Conservation (phyloP, 371 early-diverging fungal species). For the Basidiobolus meristosporus region DNA sequence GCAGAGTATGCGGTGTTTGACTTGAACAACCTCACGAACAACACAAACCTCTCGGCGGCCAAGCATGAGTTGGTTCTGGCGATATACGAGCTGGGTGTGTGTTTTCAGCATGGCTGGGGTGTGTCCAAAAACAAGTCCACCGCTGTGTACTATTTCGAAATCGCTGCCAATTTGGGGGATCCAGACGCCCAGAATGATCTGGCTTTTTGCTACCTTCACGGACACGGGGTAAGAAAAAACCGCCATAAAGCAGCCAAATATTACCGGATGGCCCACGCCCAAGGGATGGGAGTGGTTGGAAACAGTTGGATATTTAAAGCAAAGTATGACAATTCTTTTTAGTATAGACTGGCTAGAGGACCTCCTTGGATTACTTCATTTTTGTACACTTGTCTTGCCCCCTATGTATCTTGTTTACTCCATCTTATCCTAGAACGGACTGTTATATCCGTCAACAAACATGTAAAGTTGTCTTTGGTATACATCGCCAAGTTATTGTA, state of each 20-base stretch:
- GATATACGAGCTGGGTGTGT: conserved; percentile 61
- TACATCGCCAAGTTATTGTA: no score
- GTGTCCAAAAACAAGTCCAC: conserved; percentile 55
- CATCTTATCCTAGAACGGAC: no score
- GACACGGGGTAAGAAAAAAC: conserved; percentile 69
- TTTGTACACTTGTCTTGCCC: no score
- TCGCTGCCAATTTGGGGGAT: conserved; percentile 75
- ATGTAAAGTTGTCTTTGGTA: no score
- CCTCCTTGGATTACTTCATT: no score
- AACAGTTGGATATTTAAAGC: conserved; percentile 90
- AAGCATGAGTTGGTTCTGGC: conserved; percentile 46
- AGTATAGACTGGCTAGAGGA: no score
- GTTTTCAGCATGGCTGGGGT: conserved; percentile 86
- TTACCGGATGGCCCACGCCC: conserved; percentile 62
- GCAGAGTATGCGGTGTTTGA: conserved; percentile 54
- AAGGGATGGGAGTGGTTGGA: conserved; percentile 64
- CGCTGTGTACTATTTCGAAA: conserved; percentile 69
- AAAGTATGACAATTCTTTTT: conserved; percentile 37
- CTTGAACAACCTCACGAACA: conserved; percentile 11
- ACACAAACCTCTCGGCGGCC: conserved; percentile 1
- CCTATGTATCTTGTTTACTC: no score
- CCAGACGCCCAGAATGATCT: conserved; percentile 76
- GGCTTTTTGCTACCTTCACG: conserved; percentile 57
- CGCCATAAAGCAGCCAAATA: conserved; percentile 57
- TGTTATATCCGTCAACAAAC: no score